phyloP scores from a whole-genome alignment of 2,329 filamentous ascomycete genomes.

The Ophiognomonia clavigignenti-juglandacearum region DNA sequence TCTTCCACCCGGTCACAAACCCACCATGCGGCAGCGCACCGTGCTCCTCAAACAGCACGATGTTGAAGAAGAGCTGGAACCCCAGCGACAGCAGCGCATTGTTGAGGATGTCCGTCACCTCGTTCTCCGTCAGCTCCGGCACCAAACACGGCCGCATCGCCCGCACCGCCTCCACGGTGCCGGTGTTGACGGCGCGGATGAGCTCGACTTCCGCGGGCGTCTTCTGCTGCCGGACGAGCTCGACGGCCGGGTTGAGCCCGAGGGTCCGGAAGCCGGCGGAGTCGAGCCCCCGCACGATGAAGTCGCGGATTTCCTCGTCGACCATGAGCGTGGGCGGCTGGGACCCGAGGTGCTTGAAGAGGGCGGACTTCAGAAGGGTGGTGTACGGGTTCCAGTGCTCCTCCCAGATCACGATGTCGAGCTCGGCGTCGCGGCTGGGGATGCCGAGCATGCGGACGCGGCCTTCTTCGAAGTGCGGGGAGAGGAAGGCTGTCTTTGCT shows the following conservation, averaged over 20 bases:
- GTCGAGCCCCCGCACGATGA: slow-evolving; percentile 52
- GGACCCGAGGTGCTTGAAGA: slow-evolving; percentile 26
- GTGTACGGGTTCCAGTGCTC: slow-evolving; percentile 61
- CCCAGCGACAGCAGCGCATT: slow-evolving; percentile 48
- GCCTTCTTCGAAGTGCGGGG: slow-evolving; percentile 56
- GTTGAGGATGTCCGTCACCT: slow-evolving; percentile 52
- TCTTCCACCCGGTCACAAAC: slow-evolving; percentile 45
- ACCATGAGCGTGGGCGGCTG: slow-evolving; percentile 51
- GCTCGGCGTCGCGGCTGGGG: slow-evolving; percentile 42
- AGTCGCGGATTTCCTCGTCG: slow-evolving; percentile 61
- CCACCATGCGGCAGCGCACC: slow-evolving; percentile 50
- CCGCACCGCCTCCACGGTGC: slow-evolving; percentile 55
- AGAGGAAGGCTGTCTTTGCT: slow-evolving; percentile 54
- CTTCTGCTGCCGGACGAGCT: slow-evolving; percentile 56
- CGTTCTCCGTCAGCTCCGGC: slow-evolving; percentile 50
- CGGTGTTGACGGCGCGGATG: slow-evolving; percentile 57
- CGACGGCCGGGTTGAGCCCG: slow-evolving; percentile 48
- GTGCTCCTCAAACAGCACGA: slow-evolving; percentile 57
- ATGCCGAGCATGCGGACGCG: slow-evolving; percentile 55
- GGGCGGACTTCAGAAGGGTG: slow-evolving; percentile 42
- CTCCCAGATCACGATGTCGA: slow-evolving; percentile 56
- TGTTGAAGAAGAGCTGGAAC: slow-evolving; percentile 56
- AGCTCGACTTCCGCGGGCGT: slow-evolving; percentile 51
- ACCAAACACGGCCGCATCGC: slow-evolving; percentile 53
- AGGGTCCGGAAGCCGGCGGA: slow-evolving; percentile 50